Base-by-base conservation (phyloP, 2,329 filamentous ascomycete genomes). In the Colletotrichum sp. region DNA sequence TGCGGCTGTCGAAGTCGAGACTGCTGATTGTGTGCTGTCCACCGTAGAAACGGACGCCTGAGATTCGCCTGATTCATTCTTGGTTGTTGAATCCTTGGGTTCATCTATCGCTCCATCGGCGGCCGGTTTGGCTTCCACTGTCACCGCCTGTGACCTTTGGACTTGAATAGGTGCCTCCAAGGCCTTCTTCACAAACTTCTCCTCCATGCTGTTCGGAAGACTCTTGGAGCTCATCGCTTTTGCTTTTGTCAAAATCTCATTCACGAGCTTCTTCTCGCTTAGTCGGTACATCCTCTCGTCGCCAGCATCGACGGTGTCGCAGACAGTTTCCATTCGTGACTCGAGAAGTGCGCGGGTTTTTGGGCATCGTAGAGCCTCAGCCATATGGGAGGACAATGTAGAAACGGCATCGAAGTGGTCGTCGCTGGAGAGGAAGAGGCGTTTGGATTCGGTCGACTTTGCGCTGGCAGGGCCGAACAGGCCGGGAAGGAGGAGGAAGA, bases 241-340 rank as follows among this genome's bases (percentile, higher is more conserved):
- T 7, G 95, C 95, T 82, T 98, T 98, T 21, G 83, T 80, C 8
- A 96, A 76, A 1, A 98, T 80, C 69, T 93, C 87, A 3, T 83
- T 80, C 8, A 93, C 79, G 1, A 98, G 88, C 80, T 95, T 98
- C 15, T 87, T 84, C 78, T 94, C 89, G 78, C 88, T 97, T 29
- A 98, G 85, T 15, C 95, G 91, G 82, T 94, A 98, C 94, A 98
- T 95, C 69, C 85, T 90, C 82, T 98, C 95, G 74, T 94, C 94
- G 16, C 93, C 94, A 1, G 94, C 94, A 38, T 97, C 93, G 13
- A 97, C 93, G 0, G 89, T 93, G 78, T 98, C 95, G 83, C 96
- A 98, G 7, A 97, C 87, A 2, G 86, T 87, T 3, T 86, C 88
- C 85, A 98, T 92, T 43, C 95, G 89, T 13, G 87, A 83, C 79